Base-by-base conservation (phyloP, 2,329 filamentous ascomycete genomes). In the Orbilia brochopaga region DNA sequence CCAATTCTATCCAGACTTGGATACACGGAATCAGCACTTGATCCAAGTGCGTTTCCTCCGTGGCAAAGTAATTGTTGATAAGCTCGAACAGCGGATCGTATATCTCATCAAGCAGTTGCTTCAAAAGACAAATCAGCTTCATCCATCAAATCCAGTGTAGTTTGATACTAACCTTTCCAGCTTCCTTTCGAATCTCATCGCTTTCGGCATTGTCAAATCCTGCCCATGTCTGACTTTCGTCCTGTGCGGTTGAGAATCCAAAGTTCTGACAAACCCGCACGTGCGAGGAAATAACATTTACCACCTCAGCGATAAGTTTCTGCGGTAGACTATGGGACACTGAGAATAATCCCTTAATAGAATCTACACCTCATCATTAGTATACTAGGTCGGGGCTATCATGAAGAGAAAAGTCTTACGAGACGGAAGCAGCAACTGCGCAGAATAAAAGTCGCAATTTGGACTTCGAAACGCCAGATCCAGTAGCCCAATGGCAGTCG, bases 161-260 rank as follows among this genome's bases (percentile, higher is more conserved):
- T 21, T 15, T 23, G 19, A 27, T 10, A 40, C 70, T 46, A 59
- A 76, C 75, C 69, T 76, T 65, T 24, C 65, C 76, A 5, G 76
- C 75, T 40, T 67, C 58, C 30, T 73, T 76, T 52, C 55, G 48
- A 37, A 57, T 51, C 35, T 64, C 67, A 30, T 72, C 67, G 30
- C 60, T 72, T 35, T 72, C 67, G 8, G 60, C 51, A 37, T 23
- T 44, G 32, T 85, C 82, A 55, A 87, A 79, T 19, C 81, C 85
- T 21, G 82, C 80, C 79, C 83, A 85, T 69, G 52, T 86, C 76
- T 88, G 86, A 73, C 86, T 88, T 59, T 88, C 86, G 58, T 87
- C 85, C 61, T 80, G 73, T 76, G 13, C 66, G 60, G n/a, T 77
- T 58, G n/a, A 73, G 32, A 19, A 54, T 42, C 52, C 65, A 69